Evolutionary conservation across 129 eudicot genomes (phyloP).

Genomic region (Artemisia argyi): DNA sequence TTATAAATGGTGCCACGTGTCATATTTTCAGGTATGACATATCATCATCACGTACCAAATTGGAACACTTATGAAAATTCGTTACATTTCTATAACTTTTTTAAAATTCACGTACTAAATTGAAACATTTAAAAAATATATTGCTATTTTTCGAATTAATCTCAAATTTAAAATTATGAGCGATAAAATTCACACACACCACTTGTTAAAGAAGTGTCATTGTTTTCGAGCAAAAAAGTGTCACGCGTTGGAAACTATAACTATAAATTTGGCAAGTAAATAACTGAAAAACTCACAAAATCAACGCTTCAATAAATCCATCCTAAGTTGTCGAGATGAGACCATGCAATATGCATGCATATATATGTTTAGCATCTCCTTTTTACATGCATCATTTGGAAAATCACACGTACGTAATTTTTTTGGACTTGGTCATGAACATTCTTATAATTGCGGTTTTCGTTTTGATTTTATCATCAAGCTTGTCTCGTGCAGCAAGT

Average conservation of each 20-base stretch:
- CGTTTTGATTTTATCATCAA: background rate
- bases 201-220: background rate
- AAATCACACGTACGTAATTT: background rate
- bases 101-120: no score
- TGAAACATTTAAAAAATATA: no score
- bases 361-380: background rate
- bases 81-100: no score
- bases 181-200: background rate
- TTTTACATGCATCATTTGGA: background rate
- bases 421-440: constrained; percentile 17
- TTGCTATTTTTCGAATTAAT: no score
- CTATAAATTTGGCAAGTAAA: constrained; percentile 7
- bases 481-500: constrained; percentile 6
- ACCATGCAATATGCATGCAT: background rate
- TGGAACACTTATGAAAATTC: no score
- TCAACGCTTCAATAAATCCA: background rate
- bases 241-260: background rate
- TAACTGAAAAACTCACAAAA: constrained; percentile 9
- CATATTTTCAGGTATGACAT: no score
- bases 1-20: no score
- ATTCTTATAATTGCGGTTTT: background rate
- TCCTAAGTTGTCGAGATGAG: constrained; percentile 1
- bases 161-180: background rate
- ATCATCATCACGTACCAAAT: no score
- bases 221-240: constrained; percentile 6